phyloP scores from a whole-genome alignment of 2,329 filamentous ascomycete genomes.

The Epichloe gansuensis region DNA sequence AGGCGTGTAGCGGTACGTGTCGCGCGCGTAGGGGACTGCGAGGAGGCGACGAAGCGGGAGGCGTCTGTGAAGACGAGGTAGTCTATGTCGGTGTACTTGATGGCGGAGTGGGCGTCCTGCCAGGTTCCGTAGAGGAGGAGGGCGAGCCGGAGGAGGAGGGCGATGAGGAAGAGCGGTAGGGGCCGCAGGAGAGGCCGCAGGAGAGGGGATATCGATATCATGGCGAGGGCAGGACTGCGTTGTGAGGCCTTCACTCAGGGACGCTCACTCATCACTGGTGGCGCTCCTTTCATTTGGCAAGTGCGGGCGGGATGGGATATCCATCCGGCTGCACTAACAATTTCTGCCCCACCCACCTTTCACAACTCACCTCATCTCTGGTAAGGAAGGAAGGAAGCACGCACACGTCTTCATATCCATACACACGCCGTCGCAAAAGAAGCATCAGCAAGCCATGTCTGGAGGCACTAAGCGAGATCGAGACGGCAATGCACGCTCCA shows the following conservation, averaged over 20 bases:
- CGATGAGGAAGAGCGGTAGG: constrained; percentile 40
- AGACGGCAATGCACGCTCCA: constrained; percentile 35
- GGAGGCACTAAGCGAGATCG: constrained; percentile 41
- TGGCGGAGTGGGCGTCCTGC: constrained; percentile 80
- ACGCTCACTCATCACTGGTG: no score
- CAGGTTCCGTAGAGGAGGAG: constrained; percentile 82
- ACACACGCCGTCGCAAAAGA: neutral
- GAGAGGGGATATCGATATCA: constrained; percentile 12
- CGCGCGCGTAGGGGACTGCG: constrained; percentile 71
- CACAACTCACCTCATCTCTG: neutral
- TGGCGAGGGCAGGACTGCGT: neutral
- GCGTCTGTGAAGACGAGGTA: constrained; percentile 98
- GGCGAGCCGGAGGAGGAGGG: constrained; percentile 52
- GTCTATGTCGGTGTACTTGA: constrained; percentile 99
- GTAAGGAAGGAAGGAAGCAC: neutral
- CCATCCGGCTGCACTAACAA: neutral
- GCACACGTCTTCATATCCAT: neutral
- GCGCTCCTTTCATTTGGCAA: no score
- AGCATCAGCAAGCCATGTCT: constrained; percentile 15
- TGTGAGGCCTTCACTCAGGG: no score
- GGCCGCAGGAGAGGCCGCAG: constrained; percentile 24
- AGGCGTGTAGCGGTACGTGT: constrained; percentile 95
- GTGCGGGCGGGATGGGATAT: no score
- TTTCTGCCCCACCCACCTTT: neutral
- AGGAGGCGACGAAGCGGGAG: constrained; percentile 58